Evolutionary conservation across 352 stramenopile genomes (phyloP).

Genomic region (Phytophthora constricta): DNA sequence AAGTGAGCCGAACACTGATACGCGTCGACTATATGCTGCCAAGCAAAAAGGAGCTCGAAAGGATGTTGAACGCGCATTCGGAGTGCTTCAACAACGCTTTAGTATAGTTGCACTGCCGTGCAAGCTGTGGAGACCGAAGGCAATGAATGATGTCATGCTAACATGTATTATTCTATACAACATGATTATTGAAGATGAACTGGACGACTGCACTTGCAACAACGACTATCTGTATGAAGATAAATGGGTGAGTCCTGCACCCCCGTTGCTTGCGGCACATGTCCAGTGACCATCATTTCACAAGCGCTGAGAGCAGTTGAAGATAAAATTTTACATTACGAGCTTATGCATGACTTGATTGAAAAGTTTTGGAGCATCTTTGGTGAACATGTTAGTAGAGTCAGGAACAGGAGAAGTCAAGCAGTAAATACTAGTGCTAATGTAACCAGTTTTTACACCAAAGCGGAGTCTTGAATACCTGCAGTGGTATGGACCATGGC

Average conservation of each 20-base stretch:
- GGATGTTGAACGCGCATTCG: neutral
- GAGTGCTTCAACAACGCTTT: neutral
- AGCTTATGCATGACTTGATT: conserved; percentile 19
- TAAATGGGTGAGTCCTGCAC: neutral
- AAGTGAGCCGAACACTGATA: neutral
- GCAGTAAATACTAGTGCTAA: neutral
- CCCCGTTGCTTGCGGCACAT: neutral
- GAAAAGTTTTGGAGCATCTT: conserved; percentile 11
- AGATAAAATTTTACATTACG: conserved; percentile 10
- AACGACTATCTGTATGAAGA: conserved; percentile 17
- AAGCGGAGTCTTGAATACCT: too few species aligned
- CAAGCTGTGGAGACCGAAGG: conserved; percentile 1
- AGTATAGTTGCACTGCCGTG: conserved; percentile 7
- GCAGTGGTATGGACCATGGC: too few species aligned
- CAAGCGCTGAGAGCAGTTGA: conserved; percentile 2
- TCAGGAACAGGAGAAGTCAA: neutral
- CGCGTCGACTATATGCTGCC: neutral
- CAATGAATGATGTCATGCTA: conserved; percentile 11
- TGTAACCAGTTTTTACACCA: too few species aligned
- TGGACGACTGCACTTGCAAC: neutral
- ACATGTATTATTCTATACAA: conserved; percentile 18
- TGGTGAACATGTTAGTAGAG: neutral
- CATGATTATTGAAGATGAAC: conserved; percentile 14
- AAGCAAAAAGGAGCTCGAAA: neutral
- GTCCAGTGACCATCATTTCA: conserved; percentile 1